Percentiles rank a stretch among this genome's conserved stretches.
These are phyloP conservation scores for Neobulgaria alba DNA, from an alignment of 2,329 filamentous ascomycete species.

Conservation along the genomic window DNA sequence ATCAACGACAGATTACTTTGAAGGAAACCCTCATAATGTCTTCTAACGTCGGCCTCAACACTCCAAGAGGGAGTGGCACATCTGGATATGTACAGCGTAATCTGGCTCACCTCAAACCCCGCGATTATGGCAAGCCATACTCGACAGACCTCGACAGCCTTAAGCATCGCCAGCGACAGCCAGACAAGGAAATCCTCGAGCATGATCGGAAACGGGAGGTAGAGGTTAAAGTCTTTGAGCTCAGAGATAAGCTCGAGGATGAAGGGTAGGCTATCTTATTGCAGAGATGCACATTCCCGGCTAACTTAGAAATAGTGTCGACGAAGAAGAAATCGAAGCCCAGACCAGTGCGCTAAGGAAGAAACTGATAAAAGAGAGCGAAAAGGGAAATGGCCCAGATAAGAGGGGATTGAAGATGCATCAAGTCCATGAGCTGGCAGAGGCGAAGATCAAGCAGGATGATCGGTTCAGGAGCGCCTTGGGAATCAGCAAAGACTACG, in stretches of 20 bases:
- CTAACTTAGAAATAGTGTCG: no score
- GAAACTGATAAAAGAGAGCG: conserved; percentile 42
- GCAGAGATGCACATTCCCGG: no score
- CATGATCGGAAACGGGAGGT: conserved; percentile 88
- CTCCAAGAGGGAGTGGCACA: conserved; percentile 88
- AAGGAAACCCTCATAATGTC: no score
- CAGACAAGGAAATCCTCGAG: conserved; percentile 86
- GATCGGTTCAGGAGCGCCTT: conserved; percentile 79
- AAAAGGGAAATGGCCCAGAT: conserved; percentile 24
- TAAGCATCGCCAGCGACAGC: conserved; percentile 71
- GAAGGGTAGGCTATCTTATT: conserved; percentile 50
- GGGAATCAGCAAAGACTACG: conserved; percentile 77
- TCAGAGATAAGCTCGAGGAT: conserved; percentile 87
- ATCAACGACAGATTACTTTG: no score
- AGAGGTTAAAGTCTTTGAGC: conserved; percentile 86
- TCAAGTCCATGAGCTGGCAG: conserved; percentile 91
- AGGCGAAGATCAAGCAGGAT: conserved; percentile 93
- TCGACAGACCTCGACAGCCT: conserved; percentile 56
- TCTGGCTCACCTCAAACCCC: conserved; percentile 76
- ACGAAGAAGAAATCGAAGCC: conserved; percentile 86
- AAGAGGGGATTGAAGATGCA: conserved; percentile 69
- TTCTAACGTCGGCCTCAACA: conserved; percentile 92
- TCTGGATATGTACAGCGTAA: conserved; percentile 98
- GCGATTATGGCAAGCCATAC: conserved; percentile 63
- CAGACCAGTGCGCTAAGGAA: conserved; percentile 57